Evolutionary conservation across 805 yeast species (phyloP).

Genomic region (Starmera dryadoides): DNA sequence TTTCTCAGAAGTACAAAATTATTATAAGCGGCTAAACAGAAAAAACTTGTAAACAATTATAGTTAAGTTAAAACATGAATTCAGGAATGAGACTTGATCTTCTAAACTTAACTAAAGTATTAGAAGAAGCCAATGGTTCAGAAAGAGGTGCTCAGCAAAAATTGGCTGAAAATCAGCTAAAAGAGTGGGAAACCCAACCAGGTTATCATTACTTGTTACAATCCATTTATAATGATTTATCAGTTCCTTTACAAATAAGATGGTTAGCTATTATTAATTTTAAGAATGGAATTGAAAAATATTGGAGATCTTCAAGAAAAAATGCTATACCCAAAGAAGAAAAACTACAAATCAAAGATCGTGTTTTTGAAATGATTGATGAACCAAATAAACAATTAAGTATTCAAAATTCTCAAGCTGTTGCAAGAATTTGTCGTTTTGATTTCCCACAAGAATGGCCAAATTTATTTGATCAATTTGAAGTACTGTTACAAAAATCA

Average conservation of each 20-base stretch:
- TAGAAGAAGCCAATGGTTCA: constrained; percentile 43
- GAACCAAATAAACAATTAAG: constrained; percentile 71
- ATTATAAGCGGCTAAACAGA: too few species aligned
- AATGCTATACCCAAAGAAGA: constrained; percentile 57
- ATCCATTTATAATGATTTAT: constrained; percentile 51
- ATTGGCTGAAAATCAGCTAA: constrained; percentile 62
- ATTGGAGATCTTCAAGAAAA: constrained; percentile 70
- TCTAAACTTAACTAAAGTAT: constrained; percentile 24
- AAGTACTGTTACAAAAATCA: constrained; percentile 35
- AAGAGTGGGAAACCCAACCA: constrained; percentile 57
- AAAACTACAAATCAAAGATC: constrained; percentile 22
- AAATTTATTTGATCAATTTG: constrained; percentile 58
- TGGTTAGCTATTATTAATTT: constrained; percentile 86
- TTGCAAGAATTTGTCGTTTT: constrained; percentile 67
- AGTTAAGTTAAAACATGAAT: too few species aligned
- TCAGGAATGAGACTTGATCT: constrained; percentile 1
- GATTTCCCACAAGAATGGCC: constrained; percentile 94
- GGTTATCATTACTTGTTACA: constrained; percentile 56
- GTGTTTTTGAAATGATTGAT: constrained; percentile 32
- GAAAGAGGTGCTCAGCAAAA: constrained; percentile 46
- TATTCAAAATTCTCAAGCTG: constrained; percentile 79
- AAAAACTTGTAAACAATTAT: too few species aligned
- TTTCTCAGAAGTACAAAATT: too few species aligned
- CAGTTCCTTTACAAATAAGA: constrained; percentile 56
- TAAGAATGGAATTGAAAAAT: constrained; percentile 79